Evolutionary conservation across 129 eudicot genomes (phyloP).

Genomic region (Centrapalus pauciflorus): DNA sequence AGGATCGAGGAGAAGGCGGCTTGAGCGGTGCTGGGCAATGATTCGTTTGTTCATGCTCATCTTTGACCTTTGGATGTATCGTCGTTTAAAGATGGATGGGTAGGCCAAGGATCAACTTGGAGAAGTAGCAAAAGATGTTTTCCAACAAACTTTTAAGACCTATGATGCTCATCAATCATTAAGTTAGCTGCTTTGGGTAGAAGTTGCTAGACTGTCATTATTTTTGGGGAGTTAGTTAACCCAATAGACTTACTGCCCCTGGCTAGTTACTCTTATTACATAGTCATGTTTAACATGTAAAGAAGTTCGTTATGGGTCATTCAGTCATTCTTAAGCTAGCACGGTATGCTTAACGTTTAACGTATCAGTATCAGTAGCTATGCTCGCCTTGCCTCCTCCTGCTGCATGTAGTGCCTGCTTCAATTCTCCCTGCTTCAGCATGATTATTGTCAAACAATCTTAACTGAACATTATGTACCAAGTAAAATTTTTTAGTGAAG

Average conservation of each 20-base stretch:
- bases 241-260: not conserved
- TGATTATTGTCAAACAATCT: not conserved
- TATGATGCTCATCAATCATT: not conserved
- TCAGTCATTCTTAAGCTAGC: not conserved
- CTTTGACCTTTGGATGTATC: not conserved
- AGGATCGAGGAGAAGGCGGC: not conserved
- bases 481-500: not conserved
- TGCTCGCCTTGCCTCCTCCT: not conserved
- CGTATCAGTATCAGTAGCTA: not conserved
- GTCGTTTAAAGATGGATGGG: not conserved
- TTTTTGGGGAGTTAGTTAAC: not conserved
- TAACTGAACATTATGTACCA: not conserved
- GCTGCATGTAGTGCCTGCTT: not conserved
- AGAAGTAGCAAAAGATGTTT: not conserved
- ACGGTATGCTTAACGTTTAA: not conserved
- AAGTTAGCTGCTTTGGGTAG: not conserved
- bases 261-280: not conserved
- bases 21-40: constrained; percentile 2
- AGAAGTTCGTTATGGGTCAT: not conserved
- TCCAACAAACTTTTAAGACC: not conserved
- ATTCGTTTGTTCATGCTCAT: not conserved
- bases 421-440: not conserved
- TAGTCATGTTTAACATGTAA: not conserved
- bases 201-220: constrained; percentile 6
- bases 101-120: not conserved